Conservation (phyloP, 768 basidiomycete genomes). For the Panaeolus papilionaceus region DNA sequence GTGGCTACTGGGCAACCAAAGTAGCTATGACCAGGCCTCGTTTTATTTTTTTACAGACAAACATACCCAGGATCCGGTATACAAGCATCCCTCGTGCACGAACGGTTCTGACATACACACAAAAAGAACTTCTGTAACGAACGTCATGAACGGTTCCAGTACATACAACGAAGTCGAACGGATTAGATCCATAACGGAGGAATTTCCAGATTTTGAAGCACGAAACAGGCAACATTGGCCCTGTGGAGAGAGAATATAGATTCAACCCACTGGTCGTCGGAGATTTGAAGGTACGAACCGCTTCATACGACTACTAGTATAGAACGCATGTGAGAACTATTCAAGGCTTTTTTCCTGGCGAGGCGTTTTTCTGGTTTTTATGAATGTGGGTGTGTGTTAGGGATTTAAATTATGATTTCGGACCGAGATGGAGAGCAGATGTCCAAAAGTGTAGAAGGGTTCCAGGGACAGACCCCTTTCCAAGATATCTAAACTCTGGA, state of each 20-base stretch:
- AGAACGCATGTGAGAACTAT: background rate
- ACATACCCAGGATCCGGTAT: background rate
- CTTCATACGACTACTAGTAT: background rate
- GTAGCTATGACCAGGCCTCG: background rate
- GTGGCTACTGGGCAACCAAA: no score
- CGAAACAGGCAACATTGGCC: background rate
- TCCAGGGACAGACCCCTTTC: background rate
- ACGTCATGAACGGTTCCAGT: background rate
- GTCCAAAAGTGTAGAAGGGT: background rate
- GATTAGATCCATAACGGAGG: background rate
- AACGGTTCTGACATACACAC: background rate
- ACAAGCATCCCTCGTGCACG: background rate
- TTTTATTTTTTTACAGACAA: background rate
- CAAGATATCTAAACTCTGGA: background rate
- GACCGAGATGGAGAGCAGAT: background rate
- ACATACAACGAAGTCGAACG: background rate
- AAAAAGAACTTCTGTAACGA: slow-evolving; percentile 10
- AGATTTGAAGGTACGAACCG: background rate
- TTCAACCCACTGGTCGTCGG: background rate
- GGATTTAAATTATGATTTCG: background rate
- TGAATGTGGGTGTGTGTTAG: background rate
- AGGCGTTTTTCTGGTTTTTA: background rate
- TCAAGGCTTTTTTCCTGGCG: background rate
- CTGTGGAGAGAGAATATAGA: background rate
- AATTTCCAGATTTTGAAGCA: background rate